Evolutionary conservation across 805 yeast species (phyloP).

Genomic region (Monosporozyma aerobia): DNA sequence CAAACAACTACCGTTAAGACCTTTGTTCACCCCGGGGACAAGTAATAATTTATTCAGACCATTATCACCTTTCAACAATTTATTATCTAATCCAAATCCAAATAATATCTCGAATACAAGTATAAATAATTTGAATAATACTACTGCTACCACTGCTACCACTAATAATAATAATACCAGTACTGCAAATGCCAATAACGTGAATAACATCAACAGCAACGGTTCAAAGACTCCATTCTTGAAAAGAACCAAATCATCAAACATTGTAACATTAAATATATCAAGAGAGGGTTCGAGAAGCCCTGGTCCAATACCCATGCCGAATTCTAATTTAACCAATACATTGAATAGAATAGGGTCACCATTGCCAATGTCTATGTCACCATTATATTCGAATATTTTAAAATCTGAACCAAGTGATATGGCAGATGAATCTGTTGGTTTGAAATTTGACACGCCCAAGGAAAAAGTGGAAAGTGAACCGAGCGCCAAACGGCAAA

Average conservation of each 20-base stretch:
- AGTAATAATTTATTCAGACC: neutral
- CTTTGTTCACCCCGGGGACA: neutral
- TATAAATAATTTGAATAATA: neutral
- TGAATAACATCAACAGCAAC: neutral
- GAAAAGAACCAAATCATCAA: constrained; percentile 25
- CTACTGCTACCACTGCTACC: neutral
- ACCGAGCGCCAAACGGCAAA: neutral
- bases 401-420: neutral
- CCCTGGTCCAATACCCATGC: constrained; percentile 11
- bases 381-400: constrained; percentile 1
- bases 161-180: neutral
- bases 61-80: constrained; percentile 6
- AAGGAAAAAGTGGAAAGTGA: neutral
- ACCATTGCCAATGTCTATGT: constrained; percentile 6
- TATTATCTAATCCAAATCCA: constrained; percentile 1
- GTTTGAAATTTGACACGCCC: neutral
- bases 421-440: neutral
- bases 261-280: constrained; percentile 27
- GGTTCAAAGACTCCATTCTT: constrained; percentile 23
- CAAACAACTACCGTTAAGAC: constrained; percentile 1
- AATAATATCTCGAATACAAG: neutral
- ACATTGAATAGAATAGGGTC: neutral
- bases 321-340: neutral
- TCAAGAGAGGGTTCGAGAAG: constrained; percentile 27
- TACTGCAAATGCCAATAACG: neutral